These are phyloP conservation scores for Scenedesmus sp. DNA, from an alignment of 163 green algal genomes.

Conservation along the genomic window DNA sequence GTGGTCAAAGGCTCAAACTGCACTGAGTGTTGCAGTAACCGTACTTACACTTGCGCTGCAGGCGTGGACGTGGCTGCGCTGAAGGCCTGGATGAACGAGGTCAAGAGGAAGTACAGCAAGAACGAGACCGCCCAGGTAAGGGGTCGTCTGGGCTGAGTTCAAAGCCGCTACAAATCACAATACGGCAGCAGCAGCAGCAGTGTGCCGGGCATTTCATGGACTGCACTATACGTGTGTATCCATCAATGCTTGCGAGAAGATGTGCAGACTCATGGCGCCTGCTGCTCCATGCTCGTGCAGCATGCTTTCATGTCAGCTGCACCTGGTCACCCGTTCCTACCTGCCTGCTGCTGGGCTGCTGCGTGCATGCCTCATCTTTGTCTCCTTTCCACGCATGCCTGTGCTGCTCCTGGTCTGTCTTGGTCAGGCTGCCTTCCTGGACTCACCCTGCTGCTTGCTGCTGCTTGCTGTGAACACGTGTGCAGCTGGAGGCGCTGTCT, in stretches of 20 bases:
- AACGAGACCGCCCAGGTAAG: conserved; percentile 46
- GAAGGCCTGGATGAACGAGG: conserved; percentile 28
- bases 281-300: too few species aligned
- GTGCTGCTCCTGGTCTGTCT: background rate
- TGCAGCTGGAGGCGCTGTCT: conserved; percentile 43
- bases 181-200: background rate
- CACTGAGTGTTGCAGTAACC: background rate
- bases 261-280: too few species aligned
- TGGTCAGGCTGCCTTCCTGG: too few species aligned
- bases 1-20: background rate
- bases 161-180: background rate
- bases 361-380: too few species aligned
- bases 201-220: too few species aligned
- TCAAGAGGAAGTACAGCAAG: conserved; percentile 35
- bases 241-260: too few species aligned
- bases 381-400: too few species aligned
- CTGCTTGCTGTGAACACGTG: background rate
- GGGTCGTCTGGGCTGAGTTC: background rate
- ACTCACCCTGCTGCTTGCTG: background rate
- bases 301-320: too few species aligned
- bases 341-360: too few species aligned
- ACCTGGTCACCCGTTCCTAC: too few species aligned
- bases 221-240: too few species aligned
- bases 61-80: conserved; percentile 45
- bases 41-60: background rate